Evolutionary conservation across 345 rosid species (phyloP).

Genomic region (Bretschneidera sinensis): DNA sequence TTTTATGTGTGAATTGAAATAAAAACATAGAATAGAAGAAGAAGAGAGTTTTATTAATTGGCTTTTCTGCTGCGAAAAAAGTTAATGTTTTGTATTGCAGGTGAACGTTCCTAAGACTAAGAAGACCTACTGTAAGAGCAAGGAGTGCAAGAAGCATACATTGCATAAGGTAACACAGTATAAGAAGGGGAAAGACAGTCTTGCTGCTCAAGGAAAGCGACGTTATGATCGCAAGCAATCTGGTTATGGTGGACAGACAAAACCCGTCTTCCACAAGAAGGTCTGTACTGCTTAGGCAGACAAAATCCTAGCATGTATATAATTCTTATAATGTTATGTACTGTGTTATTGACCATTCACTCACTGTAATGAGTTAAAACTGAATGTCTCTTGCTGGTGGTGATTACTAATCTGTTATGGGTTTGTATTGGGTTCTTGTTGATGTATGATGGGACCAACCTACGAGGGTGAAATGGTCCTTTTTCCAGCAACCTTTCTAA

Average conservation of each 20-base stretch:
- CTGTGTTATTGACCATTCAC: not conserved
- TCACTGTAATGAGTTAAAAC: too few relatives aligned
- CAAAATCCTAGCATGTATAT: not conserved
- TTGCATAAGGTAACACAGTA: slow-evolving; percentile 80
- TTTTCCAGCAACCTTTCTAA: too few relatives aligned
- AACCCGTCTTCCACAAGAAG: slow-evolving; percentile 89
- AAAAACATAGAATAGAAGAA: too few relatives aligned
- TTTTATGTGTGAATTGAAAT: too few relatives aligned
- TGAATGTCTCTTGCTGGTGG: not conserved
- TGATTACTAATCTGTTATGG: not conserved
- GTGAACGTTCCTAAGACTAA: slow-evolving; percentile 86
- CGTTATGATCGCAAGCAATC: slow-evolving; percentile 84
- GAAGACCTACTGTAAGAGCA: slow-evolving; percentile 79
- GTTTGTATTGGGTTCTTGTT: too few relatives aligned
- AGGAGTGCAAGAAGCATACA: slow-evolving; percentile 77
- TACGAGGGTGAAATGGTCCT: too few relatives aligned
- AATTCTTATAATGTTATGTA: too few relatives aligned
- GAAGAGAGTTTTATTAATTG: too few relatives aligned
- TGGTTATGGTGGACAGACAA: slow-evolving; percentile 84
- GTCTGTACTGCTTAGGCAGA: too few relatives aligned
- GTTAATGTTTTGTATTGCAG: slow-evolving; percentile 31
- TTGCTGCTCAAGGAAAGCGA: slow-evolving; percentile 77
- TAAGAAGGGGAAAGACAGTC: slow-evolving; percentile 83
- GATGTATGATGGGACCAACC: too few relatives aligned
- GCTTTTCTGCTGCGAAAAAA: too few relatives aligned